Percentiles rank a stretch among this genome's conserved stretches.
phyloP scores from a whole-genome alignment of 192 early-diverging fungal genomes.

The Spizellomyces sp. region DNA sequence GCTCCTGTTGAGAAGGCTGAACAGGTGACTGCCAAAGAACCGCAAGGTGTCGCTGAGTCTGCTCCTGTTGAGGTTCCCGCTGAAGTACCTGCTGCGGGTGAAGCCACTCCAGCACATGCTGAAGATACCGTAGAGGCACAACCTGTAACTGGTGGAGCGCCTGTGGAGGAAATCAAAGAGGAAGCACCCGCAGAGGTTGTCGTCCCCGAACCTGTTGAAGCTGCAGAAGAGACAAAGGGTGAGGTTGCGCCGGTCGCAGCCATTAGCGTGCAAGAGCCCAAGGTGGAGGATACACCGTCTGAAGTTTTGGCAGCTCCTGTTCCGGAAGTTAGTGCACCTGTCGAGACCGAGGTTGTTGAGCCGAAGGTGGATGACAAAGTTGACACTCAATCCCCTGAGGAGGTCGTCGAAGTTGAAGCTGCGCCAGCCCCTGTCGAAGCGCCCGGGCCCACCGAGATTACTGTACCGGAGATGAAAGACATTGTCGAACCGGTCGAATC shows the following conservation, averaged over 20 bases:
- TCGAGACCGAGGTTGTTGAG: not conserved
- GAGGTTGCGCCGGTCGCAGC: conserved; percentile 3
- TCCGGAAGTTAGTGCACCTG: not conserved
- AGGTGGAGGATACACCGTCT: not conserved
- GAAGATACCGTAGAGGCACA: no score
- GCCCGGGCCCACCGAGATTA: not conserved
- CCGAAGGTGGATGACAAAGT: not conserved
- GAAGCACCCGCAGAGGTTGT: conserved; percentile 1
- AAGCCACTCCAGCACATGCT: not conserved
- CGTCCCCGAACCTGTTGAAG: not conserved
- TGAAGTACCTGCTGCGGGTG: not conserved
- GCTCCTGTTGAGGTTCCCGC: not conserved
- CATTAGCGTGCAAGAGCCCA: not conserved
- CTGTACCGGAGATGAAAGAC: not conserved
- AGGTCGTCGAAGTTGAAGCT: not conserved
- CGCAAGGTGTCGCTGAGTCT: not conserved
- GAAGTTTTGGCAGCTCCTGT: not conserved
- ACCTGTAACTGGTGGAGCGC: not conserved
- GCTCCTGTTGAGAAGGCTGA: not conserved
- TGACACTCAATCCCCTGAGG: not conserved
- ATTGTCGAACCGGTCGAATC: conserved; percentile 3
- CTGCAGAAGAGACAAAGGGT: not conserved
- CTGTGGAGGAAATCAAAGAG: not conserved
- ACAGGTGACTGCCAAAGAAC: not conserved
- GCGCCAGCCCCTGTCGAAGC: not conserved